Conservation (phyloP, 2,329 filamentous ascomycete species). For the Rugonectria rugulosa region DNA sequence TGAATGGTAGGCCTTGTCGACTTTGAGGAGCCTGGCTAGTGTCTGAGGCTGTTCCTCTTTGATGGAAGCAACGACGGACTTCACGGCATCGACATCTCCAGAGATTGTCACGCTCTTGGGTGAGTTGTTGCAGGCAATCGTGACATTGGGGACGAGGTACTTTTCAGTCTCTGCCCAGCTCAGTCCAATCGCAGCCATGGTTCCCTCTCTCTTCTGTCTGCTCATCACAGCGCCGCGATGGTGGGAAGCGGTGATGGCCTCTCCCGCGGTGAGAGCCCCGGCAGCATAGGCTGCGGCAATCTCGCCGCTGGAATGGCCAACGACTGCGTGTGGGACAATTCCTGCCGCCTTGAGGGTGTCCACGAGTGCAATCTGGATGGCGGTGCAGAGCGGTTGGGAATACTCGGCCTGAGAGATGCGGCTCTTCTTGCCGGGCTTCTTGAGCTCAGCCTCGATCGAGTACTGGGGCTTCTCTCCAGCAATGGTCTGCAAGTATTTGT, state of each 20-base stretch:
- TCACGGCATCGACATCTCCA: constrained; percentile 39
- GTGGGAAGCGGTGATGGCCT: constrained; percentile 16
- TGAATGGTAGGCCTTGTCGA: constrained; percentile 52
- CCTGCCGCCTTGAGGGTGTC: neutral
- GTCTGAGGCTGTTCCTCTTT: constrained; percentile 37
- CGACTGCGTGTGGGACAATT: neutral
- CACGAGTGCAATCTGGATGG: constrained; percentile 14
- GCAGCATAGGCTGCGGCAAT: constrained; percentile 20
- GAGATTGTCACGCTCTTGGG: constrained; percentile 45
- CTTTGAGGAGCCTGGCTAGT: constrained; percentile 42
- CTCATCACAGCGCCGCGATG: constrained; percentile 13
- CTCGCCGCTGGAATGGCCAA: constrained; percentile 27
- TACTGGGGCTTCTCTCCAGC: neutral
- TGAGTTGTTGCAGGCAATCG: constrained; percentile 48
- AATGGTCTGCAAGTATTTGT: neutral
- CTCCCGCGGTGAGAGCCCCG: constrained; percentile 1
- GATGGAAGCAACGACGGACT: constrained; percentile 36
- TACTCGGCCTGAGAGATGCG: constrained; percentile 1
- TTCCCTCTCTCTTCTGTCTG: neutral
- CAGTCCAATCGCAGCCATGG: constrained; percentile 22
- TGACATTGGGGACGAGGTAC: constrained; percentile 33
- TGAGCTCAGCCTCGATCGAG: neutral
- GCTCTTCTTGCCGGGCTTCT: neutral
- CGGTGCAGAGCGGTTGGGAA: constrained; percentile 20
- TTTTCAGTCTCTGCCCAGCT: neutral